Evolutionary conservation across 75 land plant species (phyloP), one percentile per base, ranked within the genome.

Genomic region (Adiantum capillusveneris): DNA sequence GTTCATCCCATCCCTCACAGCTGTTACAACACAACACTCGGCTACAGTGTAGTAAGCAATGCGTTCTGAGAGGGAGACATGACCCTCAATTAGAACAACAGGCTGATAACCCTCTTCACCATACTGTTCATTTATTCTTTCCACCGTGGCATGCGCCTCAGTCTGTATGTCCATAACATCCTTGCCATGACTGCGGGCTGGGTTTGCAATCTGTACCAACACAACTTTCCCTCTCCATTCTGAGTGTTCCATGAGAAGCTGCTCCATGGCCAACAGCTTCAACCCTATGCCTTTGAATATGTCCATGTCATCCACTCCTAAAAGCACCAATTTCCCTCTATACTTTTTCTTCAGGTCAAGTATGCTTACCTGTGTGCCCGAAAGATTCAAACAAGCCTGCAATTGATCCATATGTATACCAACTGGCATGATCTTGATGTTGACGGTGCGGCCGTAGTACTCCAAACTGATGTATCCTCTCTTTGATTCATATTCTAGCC

Each of bases 271-370:
- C 52, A 79, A 41, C 5, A 79, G 36, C 74, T 79, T 79, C 39
- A 79, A 56, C 46, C 79, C 73, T 27, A 79, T 74, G 39, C 81
- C 81, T 27, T 79, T 79, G 60, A 79, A 74, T 20, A 79, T 70
- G 36, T 79, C 81, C 81, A 79, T 75, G 31, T 79, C 81, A 52
- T 79, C 81, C 1, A 79, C 79, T 14, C 81, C 81, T 2, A 79
- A 66, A 0, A 79, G 63, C 6, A 78, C 73, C 0, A 62, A 60
- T 61, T 74, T 78, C 16, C 81, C 78, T 57, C 68, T 51, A 27
- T 68, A 75, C 65, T 75, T 69, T 27, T 58, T 45, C 30, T 29
- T 65, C 6, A 79, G 78, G 51, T 79, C 74, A 1, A 20, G 44
- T 3, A 75, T 67, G 27, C 69, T 53, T 65, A 52, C 45, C 27